Evolutionary conservation across 352 stramenopile species (phyloP).

Genomic region (Phytophthora litchii): DNA sequence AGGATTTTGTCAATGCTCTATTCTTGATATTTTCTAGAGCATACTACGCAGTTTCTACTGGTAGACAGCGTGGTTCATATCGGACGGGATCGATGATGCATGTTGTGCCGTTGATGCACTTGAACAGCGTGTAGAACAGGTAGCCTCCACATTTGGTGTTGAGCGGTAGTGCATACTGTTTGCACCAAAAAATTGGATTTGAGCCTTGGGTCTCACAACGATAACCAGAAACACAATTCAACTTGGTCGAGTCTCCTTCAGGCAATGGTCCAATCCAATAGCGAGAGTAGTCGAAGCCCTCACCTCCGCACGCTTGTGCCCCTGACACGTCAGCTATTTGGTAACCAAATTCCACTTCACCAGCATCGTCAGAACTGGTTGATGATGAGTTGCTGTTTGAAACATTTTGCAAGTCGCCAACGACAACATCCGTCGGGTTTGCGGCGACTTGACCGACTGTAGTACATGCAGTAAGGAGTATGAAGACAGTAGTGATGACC

Average conservation of each 20-base stretch:
- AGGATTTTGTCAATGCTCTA: no score
- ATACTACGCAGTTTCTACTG: background rate
- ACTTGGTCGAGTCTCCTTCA: constrained; percentile 17
- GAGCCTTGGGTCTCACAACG: constrained; percentile 17
- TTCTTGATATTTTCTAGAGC: no score
- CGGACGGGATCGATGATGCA: constrained; percentile 22
- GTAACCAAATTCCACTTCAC: constrained; percentile 5
- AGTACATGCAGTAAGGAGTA: background rate
- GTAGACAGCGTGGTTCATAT: constrained; percentile 23
- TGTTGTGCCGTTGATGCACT: constrained; percentile 28
- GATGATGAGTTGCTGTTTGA: background rate
- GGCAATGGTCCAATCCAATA: constrained; percentile 26
- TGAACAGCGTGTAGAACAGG: constrained; percentile 34
- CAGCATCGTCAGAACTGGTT: background rate
- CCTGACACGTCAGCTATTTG: constrained; percentile 29
- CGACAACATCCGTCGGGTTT: background rate
- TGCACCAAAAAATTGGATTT: constrained; percentile 27
- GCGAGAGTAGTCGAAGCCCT: constrained; percentile 27
- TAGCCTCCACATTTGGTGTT: constrained; percentile 32
- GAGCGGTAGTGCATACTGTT: constrained; percentile 29
- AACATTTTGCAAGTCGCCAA: background rate
- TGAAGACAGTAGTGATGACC: background rate
- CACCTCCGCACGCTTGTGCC: constrained; percentile 24
- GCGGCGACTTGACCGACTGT: background rate
- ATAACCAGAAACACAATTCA: constrained; percentile 30